Evolutionary conservation across 1,284 basidiomycete genomes (phyloP).

Genomic region (Ustilago loliicola): DNA sequence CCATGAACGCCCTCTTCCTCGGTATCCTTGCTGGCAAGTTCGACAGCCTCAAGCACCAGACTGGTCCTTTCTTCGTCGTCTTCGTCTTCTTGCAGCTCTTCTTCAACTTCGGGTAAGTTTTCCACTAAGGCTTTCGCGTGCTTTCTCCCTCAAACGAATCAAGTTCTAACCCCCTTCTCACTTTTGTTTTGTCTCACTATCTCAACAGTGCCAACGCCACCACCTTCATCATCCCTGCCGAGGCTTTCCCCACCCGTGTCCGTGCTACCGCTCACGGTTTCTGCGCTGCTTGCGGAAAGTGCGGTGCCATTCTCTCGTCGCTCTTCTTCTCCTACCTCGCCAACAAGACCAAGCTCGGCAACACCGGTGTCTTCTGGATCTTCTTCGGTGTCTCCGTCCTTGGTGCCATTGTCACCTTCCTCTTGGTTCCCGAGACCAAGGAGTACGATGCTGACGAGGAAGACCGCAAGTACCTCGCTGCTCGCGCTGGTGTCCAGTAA

Average conservation of each 20-base stretch:
- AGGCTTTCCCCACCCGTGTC: conserved; percentile 85
- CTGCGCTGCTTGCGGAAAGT: conserved; percentile 73
- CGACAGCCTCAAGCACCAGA: conserved; percentile 68
- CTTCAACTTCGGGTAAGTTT: conserved; percentile 70
- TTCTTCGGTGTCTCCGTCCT: conserved; percentile 64
- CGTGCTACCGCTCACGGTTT: conserved; percentile 73
- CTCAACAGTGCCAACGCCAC: conserved; percentile 79
- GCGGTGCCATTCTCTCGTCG: conserved; percentile 73
- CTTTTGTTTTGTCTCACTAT: no score
- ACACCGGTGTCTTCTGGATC: conserved; percentile 64
- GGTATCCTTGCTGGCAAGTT: conserved; percentile 69
- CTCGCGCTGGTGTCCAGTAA: conserved; percentile 46
- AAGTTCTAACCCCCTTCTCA: no score
- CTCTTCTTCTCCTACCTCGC: conserved; percentile 65
- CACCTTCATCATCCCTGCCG: conserved; percentile 80
- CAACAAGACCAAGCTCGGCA: conserved; percentile 43
- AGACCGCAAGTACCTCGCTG: conserved; percentile 62
- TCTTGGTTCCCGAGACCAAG: conserved; percentile 65
- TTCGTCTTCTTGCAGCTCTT: conserved; percentile 78
- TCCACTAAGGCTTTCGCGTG: no score
- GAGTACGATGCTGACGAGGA: conserved; percentile 64
- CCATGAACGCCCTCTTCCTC: conserved; percentile 67
- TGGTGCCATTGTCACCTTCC: conserved; percentile 56
- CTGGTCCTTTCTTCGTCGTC: conserved; percentile 80
- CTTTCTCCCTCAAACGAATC: no score